Base-by-base conservation (phyloP, 306 rosid species). In the Trichosanthes cucumerina region DNA sequence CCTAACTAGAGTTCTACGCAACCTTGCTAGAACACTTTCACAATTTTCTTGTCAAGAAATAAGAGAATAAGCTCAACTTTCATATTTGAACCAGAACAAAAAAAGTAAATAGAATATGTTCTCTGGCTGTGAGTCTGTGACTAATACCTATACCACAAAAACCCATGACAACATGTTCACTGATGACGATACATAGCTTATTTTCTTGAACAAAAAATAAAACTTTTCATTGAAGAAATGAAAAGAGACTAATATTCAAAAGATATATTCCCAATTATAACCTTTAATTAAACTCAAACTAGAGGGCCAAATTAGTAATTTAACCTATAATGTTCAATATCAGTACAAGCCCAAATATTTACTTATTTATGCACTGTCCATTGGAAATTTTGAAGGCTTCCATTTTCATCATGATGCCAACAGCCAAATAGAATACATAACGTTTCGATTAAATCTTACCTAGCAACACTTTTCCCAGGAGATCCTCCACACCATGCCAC, bases 401-500 rank as follows among this genome's bases (percentile, higher is more conserved):
- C 50, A 38, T 68, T 39, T 60, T 38, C 26, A 39, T 68, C 26
- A 21, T 19, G 52, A 68, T 68, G 33, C 16, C 41, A 64, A 65
- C 50, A 66, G 16, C 16, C 43, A 52, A 50, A 18, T 49, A 33
- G 23, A 18, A 75, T 41, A 7, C 19, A 49, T 23, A 65, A 23
- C 38, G 5, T 74, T 73, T 60, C 26, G 82, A 81, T 75, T 80
- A n/a, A 69, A 74, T 57, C 90, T 88, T 81, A 95, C 99, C 99
- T 92, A 38, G 98, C 86, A 83, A 95, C 98, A 80, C 99, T 88
- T 82, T 91, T 95, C 79, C 93, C 98, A 65, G 96, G 99, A 49
- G 93, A 90, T 74, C 98, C 99, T 36, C 99, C 99, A 60, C 99
- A 92, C 99, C 99, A 95, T 11, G 99, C 99, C 70, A 95, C 85